Evolutionary conservation across 2,329 filamentous ascomycete genomes (phyloP), one percentile per base, ranked within the genome.

Genomic region (Calonectria hawksworthii): DNA sequence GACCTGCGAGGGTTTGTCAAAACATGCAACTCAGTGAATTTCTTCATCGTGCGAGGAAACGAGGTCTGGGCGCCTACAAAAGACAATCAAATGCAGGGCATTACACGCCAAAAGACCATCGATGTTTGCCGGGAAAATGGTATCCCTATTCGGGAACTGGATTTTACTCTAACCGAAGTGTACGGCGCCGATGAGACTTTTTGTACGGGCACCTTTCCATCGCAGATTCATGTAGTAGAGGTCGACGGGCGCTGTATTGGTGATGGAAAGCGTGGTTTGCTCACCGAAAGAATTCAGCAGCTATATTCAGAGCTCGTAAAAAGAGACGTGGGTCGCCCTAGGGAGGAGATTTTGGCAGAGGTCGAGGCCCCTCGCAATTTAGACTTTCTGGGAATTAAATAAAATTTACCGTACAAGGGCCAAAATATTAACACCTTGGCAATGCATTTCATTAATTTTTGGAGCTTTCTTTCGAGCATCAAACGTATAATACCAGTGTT

Each of bases 61-160:
- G 82, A 83, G 74, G 78, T 83, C n/a, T 83, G 81, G 82, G 80
- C 82, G 4, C 81, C 82, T 3, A 83, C 82, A 0, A 81, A 82
- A 61, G 78, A 82, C 36, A 81, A 83, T 50, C 82, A 83, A 70
- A 83, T 83, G 82, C 79, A 82, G 65, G 82, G 82, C 2, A 81
- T 83, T 61, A 83, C 82, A 18, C 75, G 82, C 10, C 80, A 82
- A 66, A 82, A 79, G 73, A 82, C 81, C 7, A 83, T 83, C 41
- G 80, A 83, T 34, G 77, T 83, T 11, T 83, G 82, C 50, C 78
- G 80, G 1, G 75, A 78, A 3, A 71, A 78, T 21, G 80, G 80
- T 0, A 79, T 83, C 32, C 51, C 61, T 10, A 78, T 83, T 10
- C 71, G 75, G 1, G 82, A 83, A 72, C 74, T 82, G 18, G 81